phyloP scores from a whole-genome alignment of 495 filamentous ascomycete species.

The Penicillium samsonianum region DNA sequence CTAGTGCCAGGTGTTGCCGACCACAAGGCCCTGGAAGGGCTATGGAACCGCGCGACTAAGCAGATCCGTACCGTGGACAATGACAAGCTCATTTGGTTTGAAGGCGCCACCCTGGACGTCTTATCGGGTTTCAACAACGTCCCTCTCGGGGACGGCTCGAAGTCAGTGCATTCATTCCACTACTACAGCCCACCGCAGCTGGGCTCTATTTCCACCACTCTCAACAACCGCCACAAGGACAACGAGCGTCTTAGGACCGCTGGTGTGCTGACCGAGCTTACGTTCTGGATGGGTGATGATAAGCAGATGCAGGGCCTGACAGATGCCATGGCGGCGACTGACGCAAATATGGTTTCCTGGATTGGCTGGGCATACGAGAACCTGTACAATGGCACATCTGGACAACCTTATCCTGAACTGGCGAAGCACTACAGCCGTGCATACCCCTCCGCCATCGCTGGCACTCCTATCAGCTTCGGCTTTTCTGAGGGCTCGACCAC shows the following conservation, averaged over 20 bases:
- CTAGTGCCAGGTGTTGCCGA: constrained; percentile 20
- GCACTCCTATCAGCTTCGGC: constrained; percentile 16
- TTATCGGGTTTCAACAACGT: constrained; percentile 23
- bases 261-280: constrained; percentile 20
- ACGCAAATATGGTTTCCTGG: constrained; percentile 25
- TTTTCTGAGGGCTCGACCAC: constrained; percentile 16
- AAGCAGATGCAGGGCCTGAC: constrained; percentile 20
- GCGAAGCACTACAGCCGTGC: constrained; percentile 21
- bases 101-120: constrained; percentile 21
- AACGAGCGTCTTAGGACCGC: constrained; percentile 16
- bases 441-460: constrained; percentile 19
- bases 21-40: constrained; percentile 17
- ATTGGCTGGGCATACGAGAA: constrained; percentile 25
- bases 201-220: constrained; percentile 19
- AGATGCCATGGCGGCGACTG: constrained; percentile 22
- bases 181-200: constrained; percentile 22
- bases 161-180: constrained; percentile 24
- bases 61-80: constrained; percentile 21
- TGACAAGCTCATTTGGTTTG: constrained; percentile 21
- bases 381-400: constrained; percentile 19
- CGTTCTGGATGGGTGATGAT: constrained; percentile 23
- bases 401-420: constrained; percentile 18
- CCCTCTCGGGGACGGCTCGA: constrained; percentile 23
- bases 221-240: constrained; percentile 20
- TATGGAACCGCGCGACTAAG: constrained; percentile 16